A percentile compares a stretch with the other conserved stretches of the same genome.
Evolutionary conservation across 257 asterid species (phyloP).

Genomic region (Gentiana straminea): DNA sequence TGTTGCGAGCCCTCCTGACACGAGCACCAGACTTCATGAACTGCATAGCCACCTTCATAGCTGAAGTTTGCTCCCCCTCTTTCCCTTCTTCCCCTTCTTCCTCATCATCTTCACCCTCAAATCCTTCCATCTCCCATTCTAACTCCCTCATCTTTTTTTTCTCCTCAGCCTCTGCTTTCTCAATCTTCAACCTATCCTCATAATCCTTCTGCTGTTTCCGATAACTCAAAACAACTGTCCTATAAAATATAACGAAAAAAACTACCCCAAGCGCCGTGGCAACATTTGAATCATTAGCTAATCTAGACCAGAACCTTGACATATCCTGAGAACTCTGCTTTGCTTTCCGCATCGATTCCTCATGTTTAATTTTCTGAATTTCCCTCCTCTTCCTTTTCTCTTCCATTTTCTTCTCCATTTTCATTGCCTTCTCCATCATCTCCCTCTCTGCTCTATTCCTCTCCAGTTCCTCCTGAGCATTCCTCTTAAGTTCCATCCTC

Average conservation of each 20-base stretch:
- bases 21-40: constrained; percentile 98
- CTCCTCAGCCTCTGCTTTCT: constrained; percentile 91
- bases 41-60: constrained; percentile 61
- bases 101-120: constrained; percentile 43
- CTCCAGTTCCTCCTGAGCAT: constrained; percentile 27
- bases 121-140: constrained; percentile 65
- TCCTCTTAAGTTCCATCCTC: constrained; percentile 37
- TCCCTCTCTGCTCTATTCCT: constrained; percentile 42
- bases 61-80: constrained; percentile 61
- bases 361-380: constrained; percentile 36
- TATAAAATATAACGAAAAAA: constrained; percentile 72
- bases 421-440: constrained; percentile 48
- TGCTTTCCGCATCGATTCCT: constrained; percentile 42
- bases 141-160: constrained; percentile 73
- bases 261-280: constrained; percentile 59
- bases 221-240: constrained; percentile 70
- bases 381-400: constrained; percentile 61
- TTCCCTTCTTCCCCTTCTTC: constrained; percentile 35
- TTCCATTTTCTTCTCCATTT: constrained; percentile 56
- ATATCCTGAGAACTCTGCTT: constrained; percentile 29
- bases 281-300: constrained; percentile 66
- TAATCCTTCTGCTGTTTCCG: constrained; percentile 85
- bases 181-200: constrained; percentile 89
- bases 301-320: constrained; percentile 52
- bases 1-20: constrained; percentile 53